Percentiles rank a stretch among this genome's conserved stretches.
Conservation (phyloP, 345 rosid genomes). For the Firmiana major region DNA sequence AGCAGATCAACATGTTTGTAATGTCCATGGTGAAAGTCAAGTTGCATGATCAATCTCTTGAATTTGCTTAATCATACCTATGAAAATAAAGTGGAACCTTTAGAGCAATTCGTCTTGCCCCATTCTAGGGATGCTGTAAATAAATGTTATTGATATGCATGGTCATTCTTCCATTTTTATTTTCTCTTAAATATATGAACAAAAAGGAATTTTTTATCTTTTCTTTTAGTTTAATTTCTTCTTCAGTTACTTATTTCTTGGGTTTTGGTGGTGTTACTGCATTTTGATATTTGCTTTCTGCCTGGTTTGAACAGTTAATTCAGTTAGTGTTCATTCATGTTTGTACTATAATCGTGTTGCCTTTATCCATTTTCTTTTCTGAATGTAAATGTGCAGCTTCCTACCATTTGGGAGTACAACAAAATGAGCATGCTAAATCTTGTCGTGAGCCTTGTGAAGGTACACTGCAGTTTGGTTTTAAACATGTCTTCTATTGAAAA, state of each 20-base stretch:
- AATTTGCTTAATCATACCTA: not conserved
- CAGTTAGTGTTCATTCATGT: not conserved
- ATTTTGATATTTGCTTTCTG: not conserved
- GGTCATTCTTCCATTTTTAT: not conserved
- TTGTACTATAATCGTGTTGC: not conserved
- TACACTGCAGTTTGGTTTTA: conserved; percentile 21
- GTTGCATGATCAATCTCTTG: not conserved
- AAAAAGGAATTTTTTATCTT: not conserved
- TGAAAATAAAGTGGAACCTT: not conserved
- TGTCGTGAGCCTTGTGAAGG: conserved; percentile 76
- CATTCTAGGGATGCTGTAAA: not conserved
- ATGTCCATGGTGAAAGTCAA: too few relatives aligned
- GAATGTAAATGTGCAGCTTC: conserved; percentile 49
- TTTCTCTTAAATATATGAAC: not conserved
- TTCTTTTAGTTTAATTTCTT: not conserved
- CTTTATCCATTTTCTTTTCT: not conserved
- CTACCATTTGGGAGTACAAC: conserved; percentile 83
- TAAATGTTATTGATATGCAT: not conserved
- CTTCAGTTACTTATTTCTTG: not conserved
- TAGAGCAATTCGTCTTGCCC: not conserved
- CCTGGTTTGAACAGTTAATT: conserved; percentile 5
- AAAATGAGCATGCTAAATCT: conserved; percentile 90
- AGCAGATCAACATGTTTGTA: not conserved
- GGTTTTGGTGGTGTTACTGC: not conserved
- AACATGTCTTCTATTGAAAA: not conserved